A percentile compares a stretch with the other conserved stretches of the same genome.
Evolutionary conservation across 2,329 filamentous ascomycete species (phyloP).

Genomic region (Ophiostoma ulmi): DNA sequence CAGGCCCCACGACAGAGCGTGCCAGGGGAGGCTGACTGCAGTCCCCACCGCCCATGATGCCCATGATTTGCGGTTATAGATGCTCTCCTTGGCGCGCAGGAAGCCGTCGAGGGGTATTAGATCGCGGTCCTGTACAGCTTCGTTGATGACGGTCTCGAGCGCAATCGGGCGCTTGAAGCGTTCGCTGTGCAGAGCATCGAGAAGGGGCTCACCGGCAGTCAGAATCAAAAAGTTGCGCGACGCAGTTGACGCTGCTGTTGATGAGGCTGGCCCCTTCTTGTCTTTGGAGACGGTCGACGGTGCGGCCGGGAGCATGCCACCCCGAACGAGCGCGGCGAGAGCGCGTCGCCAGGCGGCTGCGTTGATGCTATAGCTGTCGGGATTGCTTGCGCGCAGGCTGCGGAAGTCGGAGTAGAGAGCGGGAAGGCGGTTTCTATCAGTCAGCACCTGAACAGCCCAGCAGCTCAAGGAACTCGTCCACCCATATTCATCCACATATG

Average conservation of each 20-base stretch:
- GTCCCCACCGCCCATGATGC: slow-evolving; percentile 64
- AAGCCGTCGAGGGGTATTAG: slow-evolving; percentile 70
- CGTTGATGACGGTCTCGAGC: slow-evolving; percentile 69
- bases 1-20: slow-evolving; percentile 69
- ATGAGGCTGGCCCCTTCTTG: neutral
- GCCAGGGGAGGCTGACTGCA: slow-evolving; percentile 65
- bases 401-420: slow-evolving; percentile 32
- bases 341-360: slow-evolving; percentile 36
- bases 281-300: neutral
- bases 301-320: slow-evolving; percentile 33
- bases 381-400: slow-evolving; percentile 30
- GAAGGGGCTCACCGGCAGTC: slow-evolving; percentile 56
- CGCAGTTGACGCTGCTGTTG: slow-evolving; percentile 26
- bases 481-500: neutral
- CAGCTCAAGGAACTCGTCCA: neutral
- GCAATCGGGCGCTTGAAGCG: slow-evolving; percentile 78
- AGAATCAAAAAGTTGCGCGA: slow-evolving; percentile 49
- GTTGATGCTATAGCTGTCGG: slow-evolving; percentile 33
- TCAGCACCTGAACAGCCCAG: neutral
- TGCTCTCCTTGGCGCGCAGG: slow-evolving; percentile 57
- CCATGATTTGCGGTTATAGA: slow-evolving; percentile 64
- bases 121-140: slow-evolving; percentile 63
- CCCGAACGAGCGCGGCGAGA: slow-evolving; percentile 32
- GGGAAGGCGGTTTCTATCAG: slow-evolving; percentile 26
- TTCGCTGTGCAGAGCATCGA: slow-evolving; percentile 65